These are phyloP conservation scores for Albophoma yamanashiensis DNA, from an alignment of 2,329 filamentous ascomycete genomes.

Conservation along the genomic window DNA sequence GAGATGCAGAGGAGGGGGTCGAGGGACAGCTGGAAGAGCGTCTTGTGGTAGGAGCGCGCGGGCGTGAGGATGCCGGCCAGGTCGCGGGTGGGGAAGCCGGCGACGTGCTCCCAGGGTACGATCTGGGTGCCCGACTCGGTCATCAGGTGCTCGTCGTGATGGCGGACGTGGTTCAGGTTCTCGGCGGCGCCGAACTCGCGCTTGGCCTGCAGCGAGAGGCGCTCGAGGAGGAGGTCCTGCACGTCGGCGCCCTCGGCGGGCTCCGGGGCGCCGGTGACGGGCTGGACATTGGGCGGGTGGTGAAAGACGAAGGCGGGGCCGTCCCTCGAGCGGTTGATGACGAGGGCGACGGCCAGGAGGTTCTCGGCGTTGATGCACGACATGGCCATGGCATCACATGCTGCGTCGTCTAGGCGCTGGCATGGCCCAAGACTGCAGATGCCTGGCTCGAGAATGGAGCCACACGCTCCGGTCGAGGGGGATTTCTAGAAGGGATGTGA, in stretches of 20 bases:
- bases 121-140: constrained; percentile 45
- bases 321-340: constrained; percentile 64
- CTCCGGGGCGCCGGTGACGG: constrained; percentile 21
- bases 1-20: constrained; percentile 74
- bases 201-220: constrained; percentile 27
- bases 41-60: constrained; percentile 66
- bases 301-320: constrained; percentile 80
- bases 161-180: constrained; percentile 33
- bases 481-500: neutral
- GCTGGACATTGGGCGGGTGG: constrained; percentile 56
- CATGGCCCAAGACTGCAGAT: neutral
- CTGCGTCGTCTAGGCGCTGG: neutral
- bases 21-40: constrained; percentile 69
- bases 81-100: constrained; percentile 64
- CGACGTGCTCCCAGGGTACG: constrained; percentile 61
- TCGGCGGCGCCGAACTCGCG: constrained; percentile 21
- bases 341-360: constrained; percentile 60
- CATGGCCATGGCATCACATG: constrained; percentile 21
- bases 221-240: constrained; percentile 41
- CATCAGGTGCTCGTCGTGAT: constrained; percentile 44
- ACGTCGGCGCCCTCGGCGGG: constrained; percentile 27
- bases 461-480: too few relatives aligned
- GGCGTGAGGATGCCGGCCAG: constrained; percentile 74
- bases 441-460: neutral
- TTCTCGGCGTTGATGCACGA: constrained; percentile 41